Evolutionary conservation across 2,329 filamentous ascomycete genomes (phyloP).

Genomic region (Diaporthe eres): DNA sequence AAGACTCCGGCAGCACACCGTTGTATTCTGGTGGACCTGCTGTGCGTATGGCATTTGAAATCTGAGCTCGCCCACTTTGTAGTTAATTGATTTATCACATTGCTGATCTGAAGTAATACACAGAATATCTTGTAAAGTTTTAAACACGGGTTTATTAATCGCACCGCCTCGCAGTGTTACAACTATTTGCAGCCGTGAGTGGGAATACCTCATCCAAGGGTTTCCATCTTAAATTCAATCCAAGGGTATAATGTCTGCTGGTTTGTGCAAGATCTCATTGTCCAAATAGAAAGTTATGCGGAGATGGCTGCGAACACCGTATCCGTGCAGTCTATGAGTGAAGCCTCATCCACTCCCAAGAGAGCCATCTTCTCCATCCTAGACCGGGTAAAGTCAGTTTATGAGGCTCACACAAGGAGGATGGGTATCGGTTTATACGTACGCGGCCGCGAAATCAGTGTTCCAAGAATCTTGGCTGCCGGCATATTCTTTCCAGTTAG

Average conservation of each 20-base stretch:
- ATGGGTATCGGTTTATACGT: constrained; percentile 22
- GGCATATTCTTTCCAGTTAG: constrained; percentile 46
- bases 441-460: constrained; percentile 48
- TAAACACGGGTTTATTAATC: not conserved
- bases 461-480: constrained; percentile 44
- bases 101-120: not conserved
- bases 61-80: too few relatives aligned
- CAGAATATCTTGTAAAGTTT: not conserved
- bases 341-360: constrained; percentile 46
- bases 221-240: not conserved
- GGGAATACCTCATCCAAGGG: not conserved
- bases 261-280: not conserved
- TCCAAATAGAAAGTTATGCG: not conserved
- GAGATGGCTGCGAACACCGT: not conserved
- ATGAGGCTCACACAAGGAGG: not conserved
- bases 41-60: too few relatives aligned
- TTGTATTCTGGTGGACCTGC: too few relatives aligned
- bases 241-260: not conserved
- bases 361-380: constrained; percentile 47
- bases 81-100: not conserved
- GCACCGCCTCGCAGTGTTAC: not conserved
- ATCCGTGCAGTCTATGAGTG: constrained; percentile 47
- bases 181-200: not conserved
- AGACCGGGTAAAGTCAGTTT: constrained; percentile 2
- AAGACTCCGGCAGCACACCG: not conserved